Conservation (phyloP, 2,329 filamentous ascomycete genomes). For the Colletotrichum camelliae region DNA sequence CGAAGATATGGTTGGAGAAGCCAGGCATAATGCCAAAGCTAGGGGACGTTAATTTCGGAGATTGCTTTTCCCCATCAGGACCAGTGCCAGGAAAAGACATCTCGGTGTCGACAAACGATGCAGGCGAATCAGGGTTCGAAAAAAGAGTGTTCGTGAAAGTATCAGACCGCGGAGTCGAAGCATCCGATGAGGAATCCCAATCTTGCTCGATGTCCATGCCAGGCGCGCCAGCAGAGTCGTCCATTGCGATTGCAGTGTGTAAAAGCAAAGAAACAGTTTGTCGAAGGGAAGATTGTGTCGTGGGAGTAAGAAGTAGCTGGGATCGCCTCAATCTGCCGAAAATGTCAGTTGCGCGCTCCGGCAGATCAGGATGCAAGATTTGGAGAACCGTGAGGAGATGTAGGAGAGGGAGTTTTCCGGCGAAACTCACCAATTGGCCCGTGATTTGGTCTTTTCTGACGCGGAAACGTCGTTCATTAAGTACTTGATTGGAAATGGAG, state of each 20-base stretch:
- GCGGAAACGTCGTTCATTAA: neutral
- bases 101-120: neutral
- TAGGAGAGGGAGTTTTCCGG: no score
- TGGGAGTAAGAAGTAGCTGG: neutral
- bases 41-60: no score
- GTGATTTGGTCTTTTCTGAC: neutral
- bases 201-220: neutral
- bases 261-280: neutral
- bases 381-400: no score
- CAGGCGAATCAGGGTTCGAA: neutral
- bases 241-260: neutral
- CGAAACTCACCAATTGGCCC: neutral
- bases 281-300: neutral
- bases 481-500: neutral
- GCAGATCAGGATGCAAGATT: neutral
- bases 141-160: neutral
- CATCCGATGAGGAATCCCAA: neutral
- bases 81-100: neutral
- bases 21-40: no score
- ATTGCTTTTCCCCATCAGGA: rapidly evolving
- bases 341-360: neutral
- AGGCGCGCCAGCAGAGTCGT: neutral
- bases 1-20: neutral
- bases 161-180: neutral
- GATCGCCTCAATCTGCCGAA: neutral